These are phyloP conservation scores for Solanum hybrid DNA, from an alignment of 305 asterid genomes.

Conservation along the genomic window DNA sequence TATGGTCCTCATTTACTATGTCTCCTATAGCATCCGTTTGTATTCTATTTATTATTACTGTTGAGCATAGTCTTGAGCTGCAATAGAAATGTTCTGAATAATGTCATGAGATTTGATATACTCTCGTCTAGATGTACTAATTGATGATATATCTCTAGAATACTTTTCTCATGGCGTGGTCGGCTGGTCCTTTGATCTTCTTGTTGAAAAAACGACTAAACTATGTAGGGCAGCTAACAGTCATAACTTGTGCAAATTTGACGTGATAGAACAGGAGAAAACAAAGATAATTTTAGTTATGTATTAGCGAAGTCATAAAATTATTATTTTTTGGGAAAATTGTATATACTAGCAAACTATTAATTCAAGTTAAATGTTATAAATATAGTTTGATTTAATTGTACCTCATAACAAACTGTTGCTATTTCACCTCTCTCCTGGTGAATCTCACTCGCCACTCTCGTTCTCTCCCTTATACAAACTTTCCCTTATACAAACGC, in stretches of 20 bases:
- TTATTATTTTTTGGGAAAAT: no score
- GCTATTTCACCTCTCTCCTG: no score
- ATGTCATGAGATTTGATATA: neutral
- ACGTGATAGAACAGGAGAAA: neutral
- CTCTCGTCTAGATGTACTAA: neutral
- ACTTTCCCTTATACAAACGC: no score
- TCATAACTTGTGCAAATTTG: neutral
- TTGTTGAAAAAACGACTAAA: neutral
- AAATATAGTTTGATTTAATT: no score
- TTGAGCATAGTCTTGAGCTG: neutral
- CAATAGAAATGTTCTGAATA: neutral
- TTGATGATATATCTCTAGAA: neutral
- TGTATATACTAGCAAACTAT: no score
- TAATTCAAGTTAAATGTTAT: no score
- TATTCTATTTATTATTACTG: neutral
- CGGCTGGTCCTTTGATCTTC: neutral
- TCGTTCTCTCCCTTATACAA: no score
- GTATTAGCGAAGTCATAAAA: no score
- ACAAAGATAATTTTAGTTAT: neutral
- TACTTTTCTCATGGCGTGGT: neutral
- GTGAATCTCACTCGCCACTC: no score
- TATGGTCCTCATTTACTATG: neutral
- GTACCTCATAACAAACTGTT: no score
- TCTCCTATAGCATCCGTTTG: neutral
- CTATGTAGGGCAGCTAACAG: neutral